Evolutionary conservation across 768 basidiomycete species (phyloP).

Genomic region (Vararia minispora): DNA sequence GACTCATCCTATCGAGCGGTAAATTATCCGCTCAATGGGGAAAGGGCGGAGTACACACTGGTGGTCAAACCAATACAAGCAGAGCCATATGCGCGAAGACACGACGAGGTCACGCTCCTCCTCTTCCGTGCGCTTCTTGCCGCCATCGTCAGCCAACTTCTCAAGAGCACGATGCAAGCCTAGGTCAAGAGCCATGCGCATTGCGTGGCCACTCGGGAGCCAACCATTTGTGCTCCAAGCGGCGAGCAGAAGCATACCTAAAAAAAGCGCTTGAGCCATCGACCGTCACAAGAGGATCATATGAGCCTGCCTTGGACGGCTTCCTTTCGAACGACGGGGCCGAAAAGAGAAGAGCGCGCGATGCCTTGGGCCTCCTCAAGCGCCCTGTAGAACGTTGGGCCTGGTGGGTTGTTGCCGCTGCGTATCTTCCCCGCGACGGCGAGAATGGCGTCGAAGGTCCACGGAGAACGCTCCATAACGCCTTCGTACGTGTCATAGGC

Average conservation of each 20-base stretch:
- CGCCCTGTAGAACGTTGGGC: constrained; percentile 80
- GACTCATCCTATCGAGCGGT: constrained; percentile 53
- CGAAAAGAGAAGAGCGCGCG: constrained; percentile 86
- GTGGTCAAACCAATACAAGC: constrained; percentile 94
- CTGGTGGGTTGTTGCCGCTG: constrained; percentile 79
- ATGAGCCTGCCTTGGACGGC: constrained; percentile 69
- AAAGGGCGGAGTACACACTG: constrained; percentile 42
- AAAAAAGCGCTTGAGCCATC: background rate
- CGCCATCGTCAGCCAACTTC: constrained; percentile 69
- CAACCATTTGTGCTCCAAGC: constrained; percentile 94
- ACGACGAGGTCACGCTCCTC: constrained; percentile 86
- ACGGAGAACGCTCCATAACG: constrained; percentile 85
- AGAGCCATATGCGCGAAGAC: constrained; percentile 89
- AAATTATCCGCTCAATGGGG: constrained; percentile 6
- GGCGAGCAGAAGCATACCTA: constrained; percentile 84
- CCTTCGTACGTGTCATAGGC: constrained; percentile 89
- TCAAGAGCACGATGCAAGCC: constrained; percentile 88
- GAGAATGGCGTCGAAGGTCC: constrained; percentile 91
- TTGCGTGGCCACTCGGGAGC: constrained; percentile 91
- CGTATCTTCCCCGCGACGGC: constrained; percentile 89
- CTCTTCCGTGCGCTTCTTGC: constrained; percentile 59
- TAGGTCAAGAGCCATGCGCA: constrained; percentile 93
- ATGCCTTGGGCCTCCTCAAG: constrained; percentile 95
- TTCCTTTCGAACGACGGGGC: constrained; percentile 89
- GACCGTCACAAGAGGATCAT: background rate